A percentile compares a stretch with the other conserved stretches of the same genome.
phyloP scores from a whole-genome alignment of 2,329 filamentous ascomycete species.

The Talaromyces sp. region DNA sequence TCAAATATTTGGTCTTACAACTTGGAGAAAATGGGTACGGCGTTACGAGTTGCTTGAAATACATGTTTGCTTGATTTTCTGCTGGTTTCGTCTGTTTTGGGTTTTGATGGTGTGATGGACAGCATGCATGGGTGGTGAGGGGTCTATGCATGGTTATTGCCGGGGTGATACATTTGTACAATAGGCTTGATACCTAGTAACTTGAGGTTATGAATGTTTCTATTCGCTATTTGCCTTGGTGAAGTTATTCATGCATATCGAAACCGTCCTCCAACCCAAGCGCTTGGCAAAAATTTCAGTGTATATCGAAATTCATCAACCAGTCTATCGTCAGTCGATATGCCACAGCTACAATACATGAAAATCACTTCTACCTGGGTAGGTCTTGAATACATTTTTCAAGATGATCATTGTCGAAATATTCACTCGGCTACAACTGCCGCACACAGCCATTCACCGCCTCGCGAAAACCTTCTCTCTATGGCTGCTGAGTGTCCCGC shows the following conservation, averaged over 20 bases:
- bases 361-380: no score
- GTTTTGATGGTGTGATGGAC: background rate
- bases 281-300: background rate
- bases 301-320: background rate
- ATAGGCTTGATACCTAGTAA: conserved; percentile 3
- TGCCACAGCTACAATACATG: background rate
- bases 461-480: conserved; percentile 25
- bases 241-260: background rate
- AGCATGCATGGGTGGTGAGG: conserved; percentile 6
- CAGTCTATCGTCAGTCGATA: background rate
- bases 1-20: background rate
- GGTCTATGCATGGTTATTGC: background rate
- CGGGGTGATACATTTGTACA: background rate
- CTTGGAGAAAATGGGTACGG: background rate
- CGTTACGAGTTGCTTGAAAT: background rate
- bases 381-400: background rate
- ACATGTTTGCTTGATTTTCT: background rate
- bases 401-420: background rate
- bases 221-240: background rate
- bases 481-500: conserved; percentile 7
- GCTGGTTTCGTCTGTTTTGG: background rate
- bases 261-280: background rate
- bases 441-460: conserved; percentile 18
- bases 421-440: conserved; percentile 15
- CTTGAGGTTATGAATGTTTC: background rate